Evolutionary conservation across 257 asterid species (phyloP), one percentile per base, ranked within the genome.

Genomic region (Orobanche coerulescens): DNA sequence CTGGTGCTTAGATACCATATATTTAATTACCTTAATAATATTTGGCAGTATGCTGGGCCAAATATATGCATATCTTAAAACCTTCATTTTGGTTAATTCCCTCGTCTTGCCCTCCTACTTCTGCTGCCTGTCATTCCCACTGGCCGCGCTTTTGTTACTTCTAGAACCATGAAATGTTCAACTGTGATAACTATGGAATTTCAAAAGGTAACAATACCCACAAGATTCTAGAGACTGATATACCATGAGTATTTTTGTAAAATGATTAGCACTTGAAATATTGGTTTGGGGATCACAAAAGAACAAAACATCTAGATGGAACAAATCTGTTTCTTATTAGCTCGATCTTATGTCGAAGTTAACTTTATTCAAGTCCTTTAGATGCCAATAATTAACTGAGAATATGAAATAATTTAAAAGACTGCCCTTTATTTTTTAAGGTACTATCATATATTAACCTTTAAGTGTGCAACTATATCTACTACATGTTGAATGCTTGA

Each of bases 131-230:
- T 18, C 40, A n/a, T 25, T 23, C 46, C 46, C 18, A 33, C 26
- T 48, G 68, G 7, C 37, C 49, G 8, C 16, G 4, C 25, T 56
- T 23, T 48, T 23, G n/a, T 63, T 19, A 22, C 51, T 26, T 28
- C 6, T 26, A 46, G 65, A 43, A 62, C 48, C 34, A 30, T 61
- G 54, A 61, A 15, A 43, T 43, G 40, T 43, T 43, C 42, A 15
- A 18, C 26, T 5, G 13, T 0, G 46, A 11, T 1, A 44, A 6
- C 14, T 4, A 1, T 25, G 5, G 24, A 61, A 8, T 43, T 30
- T 26, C 14, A 6, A 39, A 15, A 13, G 39, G 51, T 42, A 16
- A 30, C 26, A 10, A 1, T 13, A 6, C 16, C 18, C 2, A 31
- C 11, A 25, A 26, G 30, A 15, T 28, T 23, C 20, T 46, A 25